Percentiles rank a stretch among this genome's conserved stretches.
Conservation (phyloP, 2,329 filamentous ascomycete species). For the Colletotrichum liriopes region DNA sequence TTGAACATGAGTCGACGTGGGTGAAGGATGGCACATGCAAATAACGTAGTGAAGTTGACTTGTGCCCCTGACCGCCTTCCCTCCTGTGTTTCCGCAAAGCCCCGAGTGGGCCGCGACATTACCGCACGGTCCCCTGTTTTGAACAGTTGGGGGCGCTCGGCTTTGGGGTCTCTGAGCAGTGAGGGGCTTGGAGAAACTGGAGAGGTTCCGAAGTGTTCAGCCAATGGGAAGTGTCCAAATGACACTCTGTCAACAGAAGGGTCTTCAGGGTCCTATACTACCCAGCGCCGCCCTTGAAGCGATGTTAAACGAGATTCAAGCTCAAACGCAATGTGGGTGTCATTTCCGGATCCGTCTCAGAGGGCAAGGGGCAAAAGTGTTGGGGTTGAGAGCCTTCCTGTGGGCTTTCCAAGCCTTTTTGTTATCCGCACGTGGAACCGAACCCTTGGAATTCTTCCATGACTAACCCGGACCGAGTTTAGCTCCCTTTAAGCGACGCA, state of each 20-base stretch:
- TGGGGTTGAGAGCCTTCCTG: conserved; percentile 36
- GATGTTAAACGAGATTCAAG: conserved; percentile 30
- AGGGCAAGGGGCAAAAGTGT: conserved; percentile 39
- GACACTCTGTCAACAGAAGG: conserved; percentile 17
- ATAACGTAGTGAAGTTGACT: not conserved
- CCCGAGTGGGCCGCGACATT: conserved; percentile 27
- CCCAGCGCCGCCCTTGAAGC: conserved; percentile 6
- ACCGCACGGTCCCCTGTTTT: conserved; percentile 32
- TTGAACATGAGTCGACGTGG: not conserved
- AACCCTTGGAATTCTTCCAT: conserved; percentile 23
- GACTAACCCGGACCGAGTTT: conserved; percentile 9
- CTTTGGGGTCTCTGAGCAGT: conserved; percentile 8
- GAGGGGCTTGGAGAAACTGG: conserved; percentile 27
- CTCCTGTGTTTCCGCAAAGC: conserved; percentile 8
- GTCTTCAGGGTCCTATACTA: conserved; percentile 29
- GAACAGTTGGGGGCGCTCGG: conserved; percentile 17
- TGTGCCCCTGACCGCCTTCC: conserved; percentile 12
- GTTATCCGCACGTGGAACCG: conserved; percentile 30
- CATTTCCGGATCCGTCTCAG: conserved; percentile 21
- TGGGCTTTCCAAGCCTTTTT: conserved; percentile 29
- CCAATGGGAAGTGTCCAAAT: conserved; percentile 23
- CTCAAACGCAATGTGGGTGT: conserved; percentile 36
- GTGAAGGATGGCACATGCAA: not conserved
- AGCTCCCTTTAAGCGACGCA: conserved; percentile 30
- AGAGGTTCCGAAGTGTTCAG: not conserved